Evolutionary conservation across 2,329 filamentous ascomycete genomes (phyloP).

Genomic region (Pseudogymnoascus verrucosus): DNA sequence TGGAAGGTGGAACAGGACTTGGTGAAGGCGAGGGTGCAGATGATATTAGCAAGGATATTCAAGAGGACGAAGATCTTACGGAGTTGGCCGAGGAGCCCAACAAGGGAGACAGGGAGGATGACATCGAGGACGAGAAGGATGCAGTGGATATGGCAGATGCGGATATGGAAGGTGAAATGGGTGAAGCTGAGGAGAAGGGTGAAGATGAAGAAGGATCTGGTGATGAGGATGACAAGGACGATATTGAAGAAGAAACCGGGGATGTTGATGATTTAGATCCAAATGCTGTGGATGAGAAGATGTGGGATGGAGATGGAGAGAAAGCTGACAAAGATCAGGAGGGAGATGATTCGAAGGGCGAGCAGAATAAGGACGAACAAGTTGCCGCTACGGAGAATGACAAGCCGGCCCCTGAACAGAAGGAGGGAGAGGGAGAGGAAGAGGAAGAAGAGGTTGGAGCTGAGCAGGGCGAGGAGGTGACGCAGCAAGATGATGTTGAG

Average conservation of each 20-base stretch:
- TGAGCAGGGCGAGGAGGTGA: constrained; percentile 49
- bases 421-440: constrained; percentile 40
- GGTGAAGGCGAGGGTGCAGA: constrained; percentile 93
- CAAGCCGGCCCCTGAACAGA: constrained; percentile 44
- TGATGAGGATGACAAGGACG: constrained; percentile 58
- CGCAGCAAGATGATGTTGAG: constrained; percentile 47
- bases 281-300: constrained; percentile 90
- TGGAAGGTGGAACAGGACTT: constrained; percentile 86
- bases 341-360: constrained; percentile 62
- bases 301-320: constrained; percentile 86
- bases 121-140: constrained; percentile 73
- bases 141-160: constrained; percentile 89
- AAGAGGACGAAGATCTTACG: constrained; percentile 84
- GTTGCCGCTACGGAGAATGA: constrained; percentile 44
- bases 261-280: constrained; percentile 87
- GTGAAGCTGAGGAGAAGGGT: constrained; percentile 55
- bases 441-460: constrained; percentile 44
- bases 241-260: constrained; percentile 83
- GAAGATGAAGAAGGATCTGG: constrained; percentile 53
- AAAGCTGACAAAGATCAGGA: constrained; percentile 77
- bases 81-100: constrained; percentile 84
- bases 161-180: constrained; percentile 81
- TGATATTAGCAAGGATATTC: constrained; percentile 95
- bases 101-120: constrained; percentile 42
- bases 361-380: constrained; percentile 51